Base-by-base conservation (phyloP, 2,329 filamentous ascomycete genomes). In the Scytalidium sp. region DNA sequence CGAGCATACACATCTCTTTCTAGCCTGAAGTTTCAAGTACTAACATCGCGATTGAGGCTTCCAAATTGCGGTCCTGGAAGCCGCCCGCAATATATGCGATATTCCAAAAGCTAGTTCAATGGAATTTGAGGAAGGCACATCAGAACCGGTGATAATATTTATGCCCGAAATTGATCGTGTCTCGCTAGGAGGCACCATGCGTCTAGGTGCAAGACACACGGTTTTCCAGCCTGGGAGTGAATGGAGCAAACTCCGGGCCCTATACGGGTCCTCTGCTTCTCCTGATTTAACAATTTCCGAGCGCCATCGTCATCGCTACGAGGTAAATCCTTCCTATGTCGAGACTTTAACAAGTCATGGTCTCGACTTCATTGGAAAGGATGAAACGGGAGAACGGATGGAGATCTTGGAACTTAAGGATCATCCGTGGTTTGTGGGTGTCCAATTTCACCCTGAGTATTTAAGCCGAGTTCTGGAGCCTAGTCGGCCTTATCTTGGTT, bases 401-500 rank as follows among this genome's bases (percentile, higher is more conserved):
- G 90, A 95, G 71, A 80, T 91, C 45, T 72, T 95, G 29, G 90
- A 96, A 70, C 72, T 95, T 54, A 84, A 85, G 65, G 84, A 93
- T 56, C 90, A 96, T 66, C 88, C 87, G 0, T 96, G 82, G 77
- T 96, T 85, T 59, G 88, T 95, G 17, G 86, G 87, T 54, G 87
- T 94, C 8, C 92, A 96, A 69, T 93, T 87, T 68, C 91, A 96
- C 67, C 90, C 92, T 2, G 91, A 97, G 69, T 96, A 93, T 65
- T 75, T 89, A 45, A 86, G 80, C 58, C 79, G 87, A 46, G 90
- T 94, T 2, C 72, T 95, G 54, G 75, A 81, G 45, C 89, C 89
- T 0, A 86, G 81, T 63, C 83, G 83, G 64, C 84, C 88, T 1
- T 94, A 90, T 70, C 76, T 96, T 19, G 91, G 91, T 43, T 92